Percentiles rank a stretch among this genome's conserved stretches.
Conservation (phyloP, 2,329 filamentous ascomycete species). For the Beauveria caledonica region DNA sequence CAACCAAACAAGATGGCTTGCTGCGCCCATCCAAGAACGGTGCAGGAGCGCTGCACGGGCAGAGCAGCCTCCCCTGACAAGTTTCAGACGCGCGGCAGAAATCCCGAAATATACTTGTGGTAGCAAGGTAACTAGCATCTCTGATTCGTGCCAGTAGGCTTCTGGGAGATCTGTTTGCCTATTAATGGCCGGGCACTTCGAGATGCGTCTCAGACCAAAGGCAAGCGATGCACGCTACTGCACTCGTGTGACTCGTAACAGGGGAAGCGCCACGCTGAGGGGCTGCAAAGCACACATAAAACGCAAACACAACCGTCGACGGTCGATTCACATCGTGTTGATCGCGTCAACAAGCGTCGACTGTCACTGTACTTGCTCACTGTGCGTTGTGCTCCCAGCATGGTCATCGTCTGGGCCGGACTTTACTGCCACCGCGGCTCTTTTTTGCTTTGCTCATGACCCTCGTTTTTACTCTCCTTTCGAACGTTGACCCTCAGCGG, state of each 20-base stretch:
- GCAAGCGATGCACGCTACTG: background rate
- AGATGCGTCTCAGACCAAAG: background rate
- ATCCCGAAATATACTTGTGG: background rate
- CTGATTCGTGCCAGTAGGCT: no score
- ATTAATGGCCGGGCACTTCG: background rate
- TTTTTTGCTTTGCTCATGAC: background rate
- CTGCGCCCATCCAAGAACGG: background rate
- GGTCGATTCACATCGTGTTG: background rate
- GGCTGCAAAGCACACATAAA: background rate
- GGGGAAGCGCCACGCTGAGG: conserved; percentile 1
- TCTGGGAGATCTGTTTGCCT: no score
- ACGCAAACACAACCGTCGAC: background rate
- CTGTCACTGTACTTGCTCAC: background rate
- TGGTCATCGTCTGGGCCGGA: background rate
- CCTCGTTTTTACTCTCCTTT: background rate
- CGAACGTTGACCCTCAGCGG: background rate
- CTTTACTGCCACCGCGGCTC: background rate
- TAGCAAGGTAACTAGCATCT: no score
- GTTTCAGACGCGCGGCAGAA: background rate
- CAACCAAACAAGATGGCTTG: background rate
- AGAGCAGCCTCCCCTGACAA: background rate
- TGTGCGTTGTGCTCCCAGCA: background rate
- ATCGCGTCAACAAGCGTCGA: background rate
- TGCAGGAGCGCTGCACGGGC: background rate
- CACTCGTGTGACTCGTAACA: background rate